Evolutionary conservation across 2,329 filamentous ascomycete genomes (phyloP).

Genomic region (Colletotrichum sansevieriae): DNA sequence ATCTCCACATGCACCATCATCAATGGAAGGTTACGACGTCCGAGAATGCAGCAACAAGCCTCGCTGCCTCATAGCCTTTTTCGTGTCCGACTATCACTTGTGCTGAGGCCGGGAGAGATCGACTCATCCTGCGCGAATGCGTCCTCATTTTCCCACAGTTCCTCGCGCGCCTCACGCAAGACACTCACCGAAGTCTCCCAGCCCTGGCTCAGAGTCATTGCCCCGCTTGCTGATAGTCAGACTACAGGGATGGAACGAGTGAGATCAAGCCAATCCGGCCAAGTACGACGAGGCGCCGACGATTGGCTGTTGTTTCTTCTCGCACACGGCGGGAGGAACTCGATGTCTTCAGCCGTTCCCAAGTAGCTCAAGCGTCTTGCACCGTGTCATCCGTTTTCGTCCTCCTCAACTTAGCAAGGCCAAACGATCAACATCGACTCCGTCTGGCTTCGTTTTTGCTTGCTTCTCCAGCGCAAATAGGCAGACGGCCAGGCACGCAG

Average conservation of each 20-base stretch:
- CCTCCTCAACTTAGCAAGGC: neutral
- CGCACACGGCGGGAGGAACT: conserved; percentile 6
- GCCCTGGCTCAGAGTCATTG: conserved; percentile 28
- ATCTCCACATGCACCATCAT: neutral
- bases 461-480: conserved; percentile 10
- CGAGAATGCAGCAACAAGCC: conserved; percentile 10
- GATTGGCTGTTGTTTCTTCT: conserved; percentile 24
- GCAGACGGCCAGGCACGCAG: conserved; percentile 32
- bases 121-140: conserved; percentile 22
- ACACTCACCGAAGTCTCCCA: conserved; percentile 33
- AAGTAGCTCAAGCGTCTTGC: conserved; percentile 6
- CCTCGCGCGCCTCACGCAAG: neutral
- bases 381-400: conserved; percentile 5
- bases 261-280: neutral
- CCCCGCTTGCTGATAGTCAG: conserved; percentile 1
- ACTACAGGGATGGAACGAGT: conserved; percentile 8
- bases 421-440: neutral
- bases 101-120: conserved; percentile 11
- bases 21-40: neutral
- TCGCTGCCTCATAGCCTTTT: neutral
- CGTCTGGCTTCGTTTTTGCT: neutral
- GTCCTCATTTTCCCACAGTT: conserved; percentile 22
- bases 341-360: conserved; percentile 13
- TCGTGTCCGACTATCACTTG: conserved; percentile 18
- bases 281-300: conserved; percentile 1